Evolutionary conservation across 768 basidiomycete genomes (phyloP), one percentile per base, ranked within the genome.

Genomic region (Russula earlei): DNA sequence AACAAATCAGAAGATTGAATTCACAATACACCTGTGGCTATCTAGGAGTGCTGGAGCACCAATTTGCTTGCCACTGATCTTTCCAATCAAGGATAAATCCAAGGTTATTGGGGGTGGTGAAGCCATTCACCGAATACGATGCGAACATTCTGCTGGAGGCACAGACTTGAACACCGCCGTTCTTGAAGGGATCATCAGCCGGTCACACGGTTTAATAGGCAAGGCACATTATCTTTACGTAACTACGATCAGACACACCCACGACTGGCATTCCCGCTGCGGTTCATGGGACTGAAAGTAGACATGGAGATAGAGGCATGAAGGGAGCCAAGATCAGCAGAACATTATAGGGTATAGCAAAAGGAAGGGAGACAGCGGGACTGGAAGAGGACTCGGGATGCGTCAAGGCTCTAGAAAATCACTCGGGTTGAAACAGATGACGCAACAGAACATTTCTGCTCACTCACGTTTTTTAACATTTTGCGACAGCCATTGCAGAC

Each of bases 401-500:
- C 27, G 5, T 58, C 29, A 58, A 40, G 52, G 52, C 42, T 58
- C 57, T 58, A 20, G 37, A 29, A 42, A 12, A n/a, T 46, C 36
- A 50, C n/a, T n/a, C n/a, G n/a, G n/a, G 47, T 11, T n/a, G 8
- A 10, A 48, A 25, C 9, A 24, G 14, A 33, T 42, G 37, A 17
- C 4, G n/a, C 19, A 46, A 37, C 17, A 48, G 62, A 59, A 44
- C 61, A 54, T 64, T 76, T 70, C 71, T 79, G 82, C 71, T 88
- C 85, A 61, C 71, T 88, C 85, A 61, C 87, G 85, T 69, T 91
- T 91, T 79, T 95, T 94, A 67, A 96, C 91, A 69, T 96, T 96
- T 73, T 93, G 91, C 51, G 91, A 94, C 65, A 97, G 75, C 94
- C 94, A 97, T 71, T 94, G 91, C 44, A 97, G 81, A 41, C 95